A percentile compares a stretch with the other conserved stretches of the same genome.
Conservation (phyloP, 2,329 filamentous ascomycete genomes). For the Pseudopithomyces maydicus region DNA sequence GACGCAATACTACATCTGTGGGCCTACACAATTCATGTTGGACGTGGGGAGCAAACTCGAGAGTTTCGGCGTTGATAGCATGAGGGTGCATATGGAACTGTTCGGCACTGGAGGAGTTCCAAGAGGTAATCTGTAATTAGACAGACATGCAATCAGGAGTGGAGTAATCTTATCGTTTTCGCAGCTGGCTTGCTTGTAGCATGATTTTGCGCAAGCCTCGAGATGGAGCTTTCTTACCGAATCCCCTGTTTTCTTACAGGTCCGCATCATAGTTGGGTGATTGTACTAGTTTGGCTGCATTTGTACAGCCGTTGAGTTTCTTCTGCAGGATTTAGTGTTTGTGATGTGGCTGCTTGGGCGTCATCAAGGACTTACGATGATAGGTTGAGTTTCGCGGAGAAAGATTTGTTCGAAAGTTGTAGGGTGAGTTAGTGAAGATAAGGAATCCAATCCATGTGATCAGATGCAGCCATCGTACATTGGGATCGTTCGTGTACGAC, state of each 20-base stretch:
- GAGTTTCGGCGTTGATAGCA: slow-evolving; percentile 60
- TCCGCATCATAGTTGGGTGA: not conserved
- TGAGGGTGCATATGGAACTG: slow-evolving; percentile 69
- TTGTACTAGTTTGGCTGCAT: not conserved
- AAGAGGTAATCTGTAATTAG: slow-evolving; percentile 16
- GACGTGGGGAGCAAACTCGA: slow-evolving; percentile 60
- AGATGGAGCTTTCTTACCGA: not conserved
- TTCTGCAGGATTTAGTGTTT: not conserved
- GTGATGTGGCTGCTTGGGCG: not conserved
- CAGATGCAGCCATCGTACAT: not conserved
- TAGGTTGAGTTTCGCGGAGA: not conserved
- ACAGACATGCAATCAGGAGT: not conserved
- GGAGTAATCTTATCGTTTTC: not conserved
- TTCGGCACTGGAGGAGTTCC: slow-evolving; percentile 55
- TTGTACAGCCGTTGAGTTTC: not conserved
- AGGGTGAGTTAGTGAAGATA: not conserved
- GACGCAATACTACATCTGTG: slow-evolving; percentile 74
- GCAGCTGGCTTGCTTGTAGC: not conserved
- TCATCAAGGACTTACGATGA: not conserved
- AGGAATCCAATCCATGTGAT: not conserved
- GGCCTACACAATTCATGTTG: slow-evolving; percentile 72
- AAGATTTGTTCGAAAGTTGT: not conserved
- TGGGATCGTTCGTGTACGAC: not conserved
- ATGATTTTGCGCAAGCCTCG: not conserved
- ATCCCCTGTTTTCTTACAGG: not conserved